Evolutionary conservation across 129 eudicot genomes (phyloP).

Genomic region (Lactuca saligna): DNA sequence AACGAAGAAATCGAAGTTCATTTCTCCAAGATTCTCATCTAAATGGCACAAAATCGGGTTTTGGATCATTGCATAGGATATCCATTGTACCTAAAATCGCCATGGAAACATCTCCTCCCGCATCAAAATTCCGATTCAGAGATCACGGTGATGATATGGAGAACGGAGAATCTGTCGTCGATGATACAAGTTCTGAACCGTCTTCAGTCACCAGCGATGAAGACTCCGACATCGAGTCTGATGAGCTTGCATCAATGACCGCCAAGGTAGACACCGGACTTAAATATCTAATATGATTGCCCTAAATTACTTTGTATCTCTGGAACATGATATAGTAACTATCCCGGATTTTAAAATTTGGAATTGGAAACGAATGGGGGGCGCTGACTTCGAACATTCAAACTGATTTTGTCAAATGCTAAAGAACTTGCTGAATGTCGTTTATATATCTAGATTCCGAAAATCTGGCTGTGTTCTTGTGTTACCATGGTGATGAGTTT

Average conservation of each 20-base stretch:
- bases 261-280: conserved; percentile 51
- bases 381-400: background rate
- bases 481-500: conserved; percentile 11
- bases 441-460: conserved; percentile 3
- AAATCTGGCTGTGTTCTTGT: conserved; percentile 5
- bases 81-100: conserved; percentile 9
- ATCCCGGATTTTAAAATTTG: background rate
- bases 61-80: conserved; percentile 26
- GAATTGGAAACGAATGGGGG: background rate
- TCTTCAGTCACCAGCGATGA: conserved; percentile 50
- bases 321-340: background rate
- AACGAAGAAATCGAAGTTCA: conserved; percentile 58
- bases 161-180: conserved; percentile 36
- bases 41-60: conserved; percentile 34
- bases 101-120: conserved; percentile 51
- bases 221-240: conserved; percentile 36
- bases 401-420: background rate
- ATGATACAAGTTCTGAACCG: conserved; percentile 32
- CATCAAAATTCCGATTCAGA: conserved; percentile 59
- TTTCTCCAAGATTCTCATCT: conserved; percentile 15
- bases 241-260: conserved; percentile 74
- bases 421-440: background rate
- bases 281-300: background rate
- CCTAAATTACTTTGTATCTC: background rate
- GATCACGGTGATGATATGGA: conserved; percentile 54